phyloP scores from a whole-genome alignment of 306 rosid species.

The Medicago truncatula region DNA sequence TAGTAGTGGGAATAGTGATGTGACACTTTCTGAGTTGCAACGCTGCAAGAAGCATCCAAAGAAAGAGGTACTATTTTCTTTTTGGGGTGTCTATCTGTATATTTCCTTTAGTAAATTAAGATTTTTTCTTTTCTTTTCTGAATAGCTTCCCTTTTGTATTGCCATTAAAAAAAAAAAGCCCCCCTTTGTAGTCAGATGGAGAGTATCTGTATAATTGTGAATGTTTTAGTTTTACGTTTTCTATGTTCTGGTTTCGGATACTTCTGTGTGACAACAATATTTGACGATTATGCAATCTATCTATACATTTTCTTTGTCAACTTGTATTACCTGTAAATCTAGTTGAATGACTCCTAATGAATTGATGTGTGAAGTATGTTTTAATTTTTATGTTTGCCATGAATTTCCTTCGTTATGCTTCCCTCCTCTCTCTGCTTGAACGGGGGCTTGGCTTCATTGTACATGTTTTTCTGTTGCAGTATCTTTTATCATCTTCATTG shows the following conservation, averaged over 20 bases:
- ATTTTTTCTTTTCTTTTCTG: not conserved
- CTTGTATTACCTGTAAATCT: not conserved
- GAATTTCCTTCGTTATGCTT: slow-evolving; percentile 31
- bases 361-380: slow-evolving; percentile 8
- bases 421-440: not conserved
- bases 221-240: not conserved
- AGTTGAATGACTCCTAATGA: slow-evolving; percentile 1
- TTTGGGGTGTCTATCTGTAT: slow-evolving; percentile 3
- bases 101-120: slow-evolving; percentile 22
- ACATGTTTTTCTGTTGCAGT: not conserved
- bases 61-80: slow-evolving; percentile 58
- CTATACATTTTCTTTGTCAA: slow-evolving; percentile 3
- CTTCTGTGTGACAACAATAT: slow-evolving; percentile 14
- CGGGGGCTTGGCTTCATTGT: slow-evolving; percentile 5
- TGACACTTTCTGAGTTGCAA: slow-evolving; percentile 56
- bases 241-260: slow-evolving; percentile 22
- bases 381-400: not conserved
- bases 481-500: slow-evolving; percentile 9
- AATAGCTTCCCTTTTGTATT: not conserved
- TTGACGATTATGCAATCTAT: not conserved
- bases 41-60: slow-evolving; percentile 53
- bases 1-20: slow-evolving; percentile 51
- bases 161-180: not conserved
- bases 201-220: not conserved
- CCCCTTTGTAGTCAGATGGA: not conserved